Percentiles rank a stretch among this genome's conserved stretches.
phyloP scores from a whole-genome alignment of 2,329 filamentous ascomycete species.

The Fusarium falciforme region DNA sequence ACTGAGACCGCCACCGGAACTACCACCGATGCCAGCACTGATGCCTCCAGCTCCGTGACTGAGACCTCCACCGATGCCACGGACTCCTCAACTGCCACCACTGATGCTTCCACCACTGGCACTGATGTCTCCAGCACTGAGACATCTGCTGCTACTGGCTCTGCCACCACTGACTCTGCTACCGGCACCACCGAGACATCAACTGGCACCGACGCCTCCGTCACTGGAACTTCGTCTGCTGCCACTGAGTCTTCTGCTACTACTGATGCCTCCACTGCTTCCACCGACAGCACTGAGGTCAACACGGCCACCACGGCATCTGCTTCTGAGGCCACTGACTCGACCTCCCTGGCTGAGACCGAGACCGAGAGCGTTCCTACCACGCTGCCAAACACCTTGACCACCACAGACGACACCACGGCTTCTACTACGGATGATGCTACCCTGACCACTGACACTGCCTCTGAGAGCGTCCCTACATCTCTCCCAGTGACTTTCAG shows the following conservation, averaged over 20 bases:
- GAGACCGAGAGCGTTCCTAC: neutral
- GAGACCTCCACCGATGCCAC: neutral
- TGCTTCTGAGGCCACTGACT: neutral
- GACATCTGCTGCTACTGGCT: conserved; percentile 20
- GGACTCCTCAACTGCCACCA: neutral
- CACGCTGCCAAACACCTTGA: neutral
- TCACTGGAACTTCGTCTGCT: conserved; percentile 6
- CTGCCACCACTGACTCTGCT: neutral
- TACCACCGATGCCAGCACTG: conserved; percentile 33
- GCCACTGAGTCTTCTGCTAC: neutral
- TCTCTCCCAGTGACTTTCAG: conserved; percentile 20
- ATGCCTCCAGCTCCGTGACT: conserved; percentile 16
- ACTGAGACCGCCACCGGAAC: conserved; percentile 28
- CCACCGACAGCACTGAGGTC: neutral
- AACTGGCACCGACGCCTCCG: conserved; percentile 4
- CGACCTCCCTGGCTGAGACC: neutral
- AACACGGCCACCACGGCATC: neutral
- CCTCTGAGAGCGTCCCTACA: conserved; percentile 4
- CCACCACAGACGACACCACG: neutral
- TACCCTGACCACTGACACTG: neutral
- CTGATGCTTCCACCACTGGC: neutral
- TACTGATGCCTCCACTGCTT: neutral
- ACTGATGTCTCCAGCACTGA: conserved; percentile 5
- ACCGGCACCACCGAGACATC: neutral
- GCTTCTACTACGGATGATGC: neutral